Evolutionary conservation across 208 protist genomes (phyloP).

Genomic region (Leishmania aethiopica): DNA sequence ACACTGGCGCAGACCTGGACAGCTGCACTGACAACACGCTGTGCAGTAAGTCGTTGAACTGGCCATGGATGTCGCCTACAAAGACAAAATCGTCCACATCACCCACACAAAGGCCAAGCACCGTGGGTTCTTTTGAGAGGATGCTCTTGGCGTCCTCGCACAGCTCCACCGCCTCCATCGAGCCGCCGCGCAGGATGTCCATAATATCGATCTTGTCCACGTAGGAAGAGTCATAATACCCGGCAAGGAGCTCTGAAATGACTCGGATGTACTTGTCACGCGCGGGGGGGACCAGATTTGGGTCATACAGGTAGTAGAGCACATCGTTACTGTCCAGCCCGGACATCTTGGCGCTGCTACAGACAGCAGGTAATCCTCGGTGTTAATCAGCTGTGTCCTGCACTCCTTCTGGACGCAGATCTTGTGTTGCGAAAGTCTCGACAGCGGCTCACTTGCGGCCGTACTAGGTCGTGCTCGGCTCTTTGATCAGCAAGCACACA

Average conservation of each 20-base stretch:
- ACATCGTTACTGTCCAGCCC: conserved; percentile 7
- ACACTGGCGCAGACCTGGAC: conserved; percentile 17
- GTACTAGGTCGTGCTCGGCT: not conserved
- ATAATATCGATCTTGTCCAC: conserved; percentile 55
- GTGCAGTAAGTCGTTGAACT: conserved; percentile 80
- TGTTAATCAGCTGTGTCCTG: not conserved
- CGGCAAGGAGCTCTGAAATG: conserved; percentile 67
- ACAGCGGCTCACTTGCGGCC: not conserved
- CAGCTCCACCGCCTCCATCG: conserved; percentile 48
- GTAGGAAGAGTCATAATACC: conserved; percentile 44
- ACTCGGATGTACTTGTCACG: conserved; percentile 58
- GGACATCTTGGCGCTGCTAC: not conserved
- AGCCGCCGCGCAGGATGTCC: conserved; percentile 57
- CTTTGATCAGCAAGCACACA: not conserved
- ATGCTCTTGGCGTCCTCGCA: conserved; percentile 55
- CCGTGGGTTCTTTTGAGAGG: conserved; percentile 47
- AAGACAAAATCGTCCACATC: conserved; percentile 62
- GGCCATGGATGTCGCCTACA: conserved; percentile 89
- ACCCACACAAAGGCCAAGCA: conserved; percentile 58
- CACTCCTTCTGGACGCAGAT: not conserved
- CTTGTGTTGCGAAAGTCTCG: not conserved
- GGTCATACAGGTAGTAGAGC: conserved; percentile 72
- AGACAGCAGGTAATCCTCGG: not conserved
- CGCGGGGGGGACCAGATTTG: conserved; percentile 40
- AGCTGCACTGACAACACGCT: conserved; percentile 73